These are phyloP conservation scores for Nepenthes mirabilis DNA, from an alignment of 148 eudicot genomes.

Conservation along the genomic window DNA sequence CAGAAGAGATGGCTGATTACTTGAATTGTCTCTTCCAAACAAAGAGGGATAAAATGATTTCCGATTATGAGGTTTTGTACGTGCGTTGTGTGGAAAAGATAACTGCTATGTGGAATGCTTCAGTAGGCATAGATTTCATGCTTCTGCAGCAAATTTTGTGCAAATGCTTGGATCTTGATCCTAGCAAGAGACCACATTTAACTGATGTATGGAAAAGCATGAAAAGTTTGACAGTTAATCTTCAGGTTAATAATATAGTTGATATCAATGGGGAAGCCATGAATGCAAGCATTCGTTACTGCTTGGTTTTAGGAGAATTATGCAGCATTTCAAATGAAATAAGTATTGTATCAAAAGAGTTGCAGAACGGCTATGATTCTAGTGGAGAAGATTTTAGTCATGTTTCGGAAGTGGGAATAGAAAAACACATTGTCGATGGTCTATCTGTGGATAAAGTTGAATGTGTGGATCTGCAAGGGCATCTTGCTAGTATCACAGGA, in stretches of 20 bases:
- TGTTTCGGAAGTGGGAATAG: slow-evolving; percentile 15
- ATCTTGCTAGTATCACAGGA: slow-evolving; percentile 66
- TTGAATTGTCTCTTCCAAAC: slow-evolving; percentile 11
- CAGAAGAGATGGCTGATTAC: slow-evolving; percentile 20
- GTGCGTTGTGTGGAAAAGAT: slow-evolving; percentile 28
- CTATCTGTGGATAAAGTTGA: slow-evolving; percentile 29
- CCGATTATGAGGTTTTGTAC: slow-evolving; percentile 20
- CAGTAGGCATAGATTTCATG: slow-evolving; percentile 14
- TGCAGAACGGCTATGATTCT: slow-evolving; percentile 7
- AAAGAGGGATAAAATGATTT: slow-evolving; percentile 11
- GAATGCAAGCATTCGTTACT: slow-evolving; percentile 16
- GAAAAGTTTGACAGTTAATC: slow-evolving; percentile 22
- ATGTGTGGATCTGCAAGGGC: slow-evolving; percentile 55
- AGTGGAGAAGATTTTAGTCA: slow-evolving; percentile 14
- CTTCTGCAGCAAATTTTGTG: slow-evolving; percentile 29
- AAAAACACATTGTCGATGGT: slow-evolving; percentile 33
- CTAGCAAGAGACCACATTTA: slow-evolving; percentile 39
- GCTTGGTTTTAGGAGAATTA: slow-evolving; percentile 47
- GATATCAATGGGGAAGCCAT: slow-evolving; percentile 9
- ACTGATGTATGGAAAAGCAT: slow-evolving; percentile 51
- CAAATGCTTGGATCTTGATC: slow-evolving; percentile 40
- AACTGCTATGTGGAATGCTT: slow-evolving; percentile 14
- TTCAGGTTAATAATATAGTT: slow-evolving; percentile 12
- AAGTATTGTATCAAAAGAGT: slow-evolving; percentile 10
- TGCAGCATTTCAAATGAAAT: slow-evolving; percentile 18